phyloP scores from a whole-genome alignment of 805 yeast genomes.

The Cephaloascus albidus region DNA sequence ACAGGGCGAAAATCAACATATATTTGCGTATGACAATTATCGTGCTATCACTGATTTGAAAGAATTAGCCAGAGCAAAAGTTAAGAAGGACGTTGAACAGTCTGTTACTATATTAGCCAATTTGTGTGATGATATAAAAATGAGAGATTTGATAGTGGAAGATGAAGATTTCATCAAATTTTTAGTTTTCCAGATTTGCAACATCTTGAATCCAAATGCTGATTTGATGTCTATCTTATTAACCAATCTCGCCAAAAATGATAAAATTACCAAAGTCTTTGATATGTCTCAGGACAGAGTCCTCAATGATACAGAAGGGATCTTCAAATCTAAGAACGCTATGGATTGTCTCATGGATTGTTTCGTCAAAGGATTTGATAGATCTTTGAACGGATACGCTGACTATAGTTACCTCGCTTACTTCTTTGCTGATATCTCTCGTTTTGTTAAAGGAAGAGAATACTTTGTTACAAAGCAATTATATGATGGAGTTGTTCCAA shows the following conservation, averaged over 20 bases:
- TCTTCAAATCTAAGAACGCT: conserved; percentile 47
- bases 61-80: conserved; percentile 41
- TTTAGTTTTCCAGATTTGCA: conserved; percentile 40
- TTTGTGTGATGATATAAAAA: conserved; percentile 58
- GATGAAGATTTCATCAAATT: conserved; percentile 48
- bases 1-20: conserved; percentile 52
- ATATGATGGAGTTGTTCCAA: conserved; percentile 70
- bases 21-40: conserved; percentile 64
- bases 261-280: conserved; percentile 46
- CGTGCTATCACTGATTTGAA: conserved; percentile 69
- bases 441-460: conserved; percentile 63
- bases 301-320: conserved; percentile 25
- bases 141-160: conserved; percentile 56
- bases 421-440: conserved; percentile 84
- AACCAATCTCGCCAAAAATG: conserved; percentile 79
- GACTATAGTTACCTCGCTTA: conserved; percentile 76
- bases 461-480: conserved; percentile 66
- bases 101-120: conserved; percentile 78
- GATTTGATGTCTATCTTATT: conserved; percentile 79
- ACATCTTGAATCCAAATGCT: conserved; percentile 53
- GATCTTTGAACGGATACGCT: conserved; percentile 62
- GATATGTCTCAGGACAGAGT: conserved; percentile 20
- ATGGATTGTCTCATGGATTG: conserved; percentile 83
- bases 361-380: conserved; percentile 76
- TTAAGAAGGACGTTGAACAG: conserved; percentile 47